These are phyloP conservation scores for Stevia rebaudiana DNA, from an alignment of 140 eudicot species.

Conservation along the genomic window DNA sequence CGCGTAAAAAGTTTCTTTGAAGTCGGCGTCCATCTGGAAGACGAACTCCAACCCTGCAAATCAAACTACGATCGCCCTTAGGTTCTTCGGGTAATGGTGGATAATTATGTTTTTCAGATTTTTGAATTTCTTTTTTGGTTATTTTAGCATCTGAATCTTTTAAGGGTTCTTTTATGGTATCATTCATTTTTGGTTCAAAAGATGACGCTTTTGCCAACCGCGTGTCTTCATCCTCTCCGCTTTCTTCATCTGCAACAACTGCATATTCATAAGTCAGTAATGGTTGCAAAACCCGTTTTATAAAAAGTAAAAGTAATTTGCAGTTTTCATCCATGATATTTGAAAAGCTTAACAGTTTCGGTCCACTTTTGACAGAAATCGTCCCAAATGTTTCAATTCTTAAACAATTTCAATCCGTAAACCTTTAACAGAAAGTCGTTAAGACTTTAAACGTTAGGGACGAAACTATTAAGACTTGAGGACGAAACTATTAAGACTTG, in stretches of 20 bases:
- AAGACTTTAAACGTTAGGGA: too few species aligned
- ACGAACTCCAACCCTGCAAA: slow-evolving; percentile 85
- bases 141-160: slow-evolving; percentile 27
- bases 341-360: too few species aligned
- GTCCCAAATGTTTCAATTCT: too few species aligned
- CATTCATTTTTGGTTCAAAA: slow-evolving; percentile 37
- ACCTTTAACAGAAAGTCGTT: too few species aligned
- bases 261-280: slow-evolving; percentile 11
- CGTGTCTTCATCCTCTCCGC: slow-evolving; percentile 67
- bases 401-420: too few species aligned
- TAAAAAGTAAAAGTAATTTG: too few species aligned
- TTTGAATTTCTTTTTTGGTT: slow-evolving; percentile 27
- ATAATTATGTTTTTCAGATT: slow-evolving; percentile 42
- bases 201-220: slow-evolving; percentile 60
- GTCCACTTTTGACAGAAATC: too few species aligned
- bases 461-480: too few species aligned
- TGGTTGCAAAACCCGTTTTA: too few species aligned
- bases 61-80: slow-evolving; percentile 55
- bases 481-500: too few species aligned
- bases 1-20: slow-evolving; percentile 74
- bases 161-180: slow-evolving; percentile 21
- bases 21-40: slow-evolving; percentile 95
- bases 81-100: slow-evolving; percentile 90
- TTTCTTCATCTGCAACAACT: slow-evolving; percentile 41
- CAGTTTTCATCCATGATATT: too few species aligned